Conservation (phyloP, 176 grass and related monocot genomes). For the Phyllostachys edulis region DNA sequence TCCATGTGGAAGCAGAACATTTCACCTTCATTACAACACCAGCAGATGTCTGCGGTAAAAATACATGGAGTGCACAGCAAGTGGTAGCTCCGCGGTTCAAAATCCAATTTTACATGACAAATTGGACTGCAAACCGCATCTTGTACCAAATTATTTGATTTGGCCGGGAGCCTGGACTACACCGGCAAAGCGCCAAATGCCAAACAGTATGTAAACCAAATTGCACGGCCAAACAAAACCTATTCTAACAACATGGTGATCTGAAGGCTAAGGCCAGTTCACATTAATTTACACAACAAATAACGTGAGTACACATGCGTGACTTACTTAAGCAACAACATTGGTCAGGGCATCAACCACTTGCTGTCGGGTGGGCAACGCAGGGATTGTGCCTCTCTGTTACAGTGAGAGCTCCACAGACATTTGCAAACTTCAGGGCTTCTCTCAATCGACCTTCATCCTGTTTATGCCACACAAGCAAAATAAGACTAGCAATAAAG, state of each 20-base stretch:
- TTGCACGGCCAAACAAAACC: background rate
- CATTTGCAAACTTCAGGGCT: constrained; percentile 87
- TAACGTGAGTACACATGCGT: background rate
- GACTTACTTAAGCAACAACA: constrained; percentile 39
- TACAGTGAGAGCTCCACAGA: constrained; percentile 83
- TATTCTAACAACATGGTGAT: constrained; percentile 20
- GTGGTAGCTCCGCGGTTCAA: background rate
- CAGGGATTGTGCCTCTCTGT: constrained; percentile 80
- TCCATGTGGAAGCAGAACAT: background rate
- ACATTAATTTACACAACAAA: constrained; percentile 2
- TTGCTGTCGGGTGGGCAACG: constrained; percentile 71
- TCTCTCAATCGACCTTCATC: constrained; percentile 71
- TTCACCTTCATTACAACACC: background rate
- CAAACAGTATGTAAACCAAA: constrained; percentile 7
- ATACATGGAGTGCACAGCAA: background rate
- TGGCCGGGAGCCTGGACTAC: background rate
- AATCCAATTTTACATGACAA: background rate
- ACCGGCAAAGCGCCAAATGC: constrained; percentile 1
- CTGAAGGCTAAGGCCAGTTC: background rate
- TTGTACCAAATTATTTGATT: constrained; percentile 31
- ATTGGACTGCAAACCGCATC: background rate
- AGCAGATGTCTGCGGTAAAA: background rate
- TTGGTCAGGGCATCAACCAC: constrained; percentile 67
- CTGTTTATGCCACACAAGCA: constrained; percentile 42
- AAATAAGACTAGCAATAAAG: background rate